Conservation (phyloP, 169 alveolate genomes). For the Cryptosporidium sp. region DNA sequence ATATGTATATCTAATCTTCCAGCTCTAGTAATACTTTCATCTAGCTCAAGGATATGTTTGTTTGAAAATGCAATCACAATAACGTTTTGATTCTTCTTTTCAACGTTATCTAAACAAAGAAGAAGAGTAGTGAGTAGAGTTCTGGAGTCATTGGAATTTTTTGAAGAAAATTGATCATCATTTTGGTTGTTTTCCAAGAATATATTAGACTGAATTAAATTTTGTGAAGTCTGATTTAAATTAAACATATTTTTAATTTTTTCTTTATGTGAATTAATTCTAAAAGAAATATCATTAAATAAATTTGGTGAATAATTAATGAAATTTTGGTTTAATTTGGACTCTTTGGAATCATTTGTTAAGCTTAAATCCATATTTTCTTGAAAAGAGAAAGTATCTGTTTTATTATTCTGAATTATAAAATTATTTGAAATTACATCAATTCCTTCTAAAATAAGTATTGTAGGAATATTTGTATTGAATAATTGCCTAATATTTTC, state of each 20-base stretch:
- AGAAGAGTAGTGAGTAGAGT: constrained; percentile 56
- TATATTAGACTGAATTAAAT: not conserved
- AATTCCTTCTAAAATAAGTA: constrained; percentile 53
- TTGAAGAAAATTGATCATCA: not conserved
- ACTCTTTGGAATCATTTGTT: not conserved
- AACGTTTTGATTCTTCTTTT: constrained; percentile 34
- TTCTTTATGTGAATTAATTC: not conserved
- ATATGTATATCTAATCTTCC: constrained; percentile 68
- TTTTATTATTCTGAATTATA: not conserved
- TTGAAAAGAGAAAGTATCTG: too few species aligned
- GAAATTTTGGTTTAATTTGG: not conserved
- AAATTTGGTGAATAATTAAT: not conserved
- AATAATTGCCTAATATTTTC: constrained; percentile 35
- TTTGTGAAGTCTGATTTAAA: not conserved
- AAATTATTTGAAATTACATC: constrained; percentile 20
- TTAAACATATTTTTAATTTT: constrained; percentile 10
- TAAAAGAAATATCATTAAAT: constrained; percentile 11
- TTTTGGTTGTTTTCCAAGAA: not conserved
- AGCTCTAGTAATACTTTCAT: constrained; percentile 64
- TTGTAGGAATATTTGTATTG: constrained; percentile 9
- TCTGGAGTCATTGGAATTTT: constrained; percentile 17
- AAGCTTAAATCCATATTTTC: not conserved
- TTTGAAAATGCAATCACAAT: constrained; percentile 55
- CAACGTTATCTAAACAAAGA: constrained; percentile 62
- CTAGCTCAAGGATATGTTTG: constrained; percentile 6